phyloP scores from a whole-genome alignment of 116 monocot genomes.

The Papilionanthe hybrid region DNA sequence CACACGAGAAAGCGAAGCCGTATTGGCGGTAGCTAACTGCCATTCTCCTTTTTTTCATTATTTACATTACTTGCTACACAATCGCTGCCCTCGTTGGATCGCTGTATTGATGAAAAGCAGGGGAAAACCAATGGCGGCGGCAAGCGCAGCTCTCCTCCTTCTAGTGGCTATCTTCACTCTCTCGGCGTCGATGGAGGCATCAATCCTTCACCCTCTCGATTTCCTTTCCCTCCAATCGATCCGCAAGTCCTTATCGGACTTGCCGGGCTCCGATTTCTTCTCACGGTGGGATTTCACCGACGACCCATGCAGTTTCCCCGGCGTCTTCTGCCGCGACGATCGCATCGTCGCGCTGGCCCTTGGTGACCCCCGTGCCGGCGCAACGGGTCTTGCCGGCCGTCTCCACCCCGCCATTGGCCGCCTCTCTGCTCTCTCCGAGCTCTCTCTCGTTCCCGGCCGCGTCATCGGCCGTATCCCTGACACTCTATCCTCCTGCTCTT shows the following conservation, averaged over 20 bases:
- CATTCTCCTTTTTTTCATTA: background rate
- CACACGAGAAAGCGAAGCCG: slow-evolving; percentile 11
- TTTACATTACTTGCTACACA: too few relatives aligned
- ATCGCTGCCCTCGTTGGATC: background rate
- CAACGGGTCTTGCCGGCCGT: slow-evolving; percentile 36
- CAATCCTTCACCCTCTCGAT: slow-evolving; percentile 42
- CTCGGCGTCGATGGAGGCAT: background rate
- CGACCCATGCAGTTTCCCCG: slow-evolving; percentile 58
- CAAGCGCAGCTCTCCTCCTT: background rate
- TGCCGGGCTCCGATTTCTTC: slow-evolving; percentile 51
- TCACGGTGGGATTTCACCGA: slow-evolving; percentile 57
- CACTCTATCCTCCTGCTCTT: slow-evolving; percentile 16
- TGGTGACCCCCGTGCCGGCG: slow-evolving; percentile 51
- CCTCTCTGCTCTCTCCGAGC: slow-evolving; percentile 37
- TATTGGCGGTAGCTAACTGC: background rate
- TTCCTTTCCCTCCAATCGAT: slow-evolving; percentile 54
- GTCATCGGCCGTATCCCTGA: slow-evolving; percentile 33
- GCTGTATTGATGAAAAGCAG: background rate
- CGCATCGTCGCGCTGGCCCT: slow-evolving; percentile 34
- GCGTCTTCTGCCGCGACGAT: slow-evolving; percentile 38
- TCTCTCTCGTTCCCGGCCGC: slow-evolving; percentile 45
- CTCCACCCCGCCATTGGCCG: slow-evolving; percentile 24
- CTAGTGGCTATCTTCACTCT: background rate
- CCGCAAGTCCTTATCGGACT: slow-evolving; percentile 33
- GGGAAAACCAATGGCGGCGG: background rate